phyloP scores from a whole-genome alignment of 306 rosid species.

The Quillaja saponaria region DNA sequence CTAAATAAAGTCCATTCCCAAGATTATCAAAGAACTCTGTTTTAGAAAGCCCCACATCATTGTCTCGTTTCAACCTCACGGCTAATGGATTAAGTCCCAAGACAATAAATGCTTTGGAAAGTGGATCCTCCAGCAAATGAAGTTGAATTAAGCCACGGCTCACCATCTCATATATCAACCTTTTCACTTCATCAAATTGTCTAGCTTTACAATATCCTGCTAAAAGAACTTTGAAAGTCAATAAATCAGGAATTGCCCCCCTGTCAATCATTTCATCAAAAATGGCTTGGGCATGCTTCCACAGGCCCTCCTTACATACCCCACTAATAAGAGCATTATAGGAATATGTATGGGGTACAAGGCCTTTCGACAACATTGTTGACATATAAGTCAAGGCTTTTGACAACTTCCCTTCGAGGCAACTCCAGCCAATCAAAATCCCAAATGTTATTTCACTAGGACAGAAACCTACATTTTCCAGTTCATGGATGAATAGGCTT shows the following conservation, averaged over 20 bases:
- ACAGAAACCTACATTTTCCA: slow-evolving; percentile 55
- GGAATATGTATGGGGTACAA: slow-evolving; percentile 51
- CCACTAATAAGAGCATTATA: slow-evolving; percentile 79
- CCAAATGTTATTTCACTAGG: slow-evolving; percentile 80
- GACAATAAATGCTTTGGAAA: slow-evolving; percentile 64
- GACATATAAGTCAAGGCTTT: slow-evolving; percentile 59
- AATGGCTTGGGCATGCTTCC: slow-evolving; percentile 50
- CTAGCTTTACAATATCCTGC: slow-evolving; percentile 84
- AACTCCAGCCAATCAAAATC: slow-evolving; percentile 84
- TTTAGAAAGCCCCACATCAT: slow-evolving; percentile 48
- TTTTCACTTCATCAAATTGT: slow-evolving; percentile 63
- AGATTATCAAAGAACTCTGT: slow-evolving; percentile 76
- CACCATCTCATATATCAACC: slow-evolving; percentile 60
- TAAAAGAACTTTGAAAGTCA: slow-evolving; percentile 67
- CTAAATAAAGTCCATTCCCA: slow-evolving; percentile 94
- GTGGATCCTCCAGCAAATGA: slow-evolving; percentile 49
- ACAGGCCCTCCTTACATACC: slow-evolving; percentile 61
- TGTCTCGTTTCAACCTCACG: slow-evolving; percentile 81
- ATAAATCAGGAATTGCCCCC: slow-evolving; percentile 58
- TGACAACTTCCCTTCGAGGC: slow-evolving; percentile 56
- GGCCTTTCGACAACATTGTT: slow-evolving; percentile 46
- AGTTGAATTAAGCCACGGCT: slow-evolving; percentile 49
- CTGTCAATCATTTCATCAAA: slow-evolving; percentile 80
- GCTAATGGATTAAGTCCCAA: slow-evolving; percentile 67
- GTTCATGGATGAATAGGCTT: slow-evolving; percentile 47